Evolutionary conservation across 2,329 filamentous ascomycete species (phyloP).

Genomic region (Talaromyces atroroseus): DNA sequence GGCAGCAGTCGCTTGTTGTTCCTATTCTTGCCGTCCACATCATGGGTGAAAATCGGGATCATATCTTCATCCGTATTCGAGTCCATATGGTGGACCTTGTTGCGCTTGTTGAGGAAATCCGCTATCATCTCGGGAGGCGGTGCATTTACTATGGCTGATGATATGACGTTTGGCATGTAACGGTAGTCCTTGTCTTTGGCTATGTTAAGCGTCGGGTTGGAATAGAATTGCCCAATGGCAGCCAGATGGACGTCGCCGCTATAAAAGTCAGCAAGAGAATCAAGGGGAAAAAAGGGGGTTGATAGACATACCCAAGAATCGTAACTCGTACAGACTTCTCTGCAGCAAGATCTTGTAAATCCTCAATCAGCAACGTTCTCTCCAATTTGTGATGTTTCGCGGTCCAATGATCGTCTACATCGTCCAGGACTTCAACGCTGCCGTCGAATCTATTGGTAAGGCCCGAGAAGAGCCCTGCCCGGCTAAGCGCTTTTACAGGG

Average conservation of each 20-base stretch:
- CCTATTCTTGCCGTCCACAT: constrained; percentile 79
- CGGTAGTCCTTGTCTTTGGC: constrained; percentile 87
- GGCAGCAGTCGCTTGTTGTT: constrained; percentile 89
- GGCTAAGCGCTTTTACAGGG: constrained; percentile 81
- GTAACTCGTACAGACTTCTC: constrained; percentile 90
- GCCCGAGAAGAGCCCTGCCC: constrained; percentile 70
- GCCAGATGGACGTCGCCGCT: constrained; percentile 91
- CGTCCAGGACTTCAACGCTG: constrained; percentile 84
- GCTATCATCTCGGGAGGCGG: constrained; percentile 83
- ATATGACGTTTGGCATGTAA: constrained; percentile 95
- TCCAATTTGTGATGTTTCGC: constrained; percentile 91
- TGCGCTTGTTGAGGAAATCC: constrained; percentile 87
- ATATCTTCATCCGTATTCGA: constrained; percentile 84
- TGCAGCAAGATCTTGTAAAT: constrained; percentile 86
- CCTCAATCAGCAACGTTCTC: constrained; percentile 77
- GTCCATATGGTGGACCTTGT: constrained; percentile 65
- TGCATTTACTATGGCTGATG: constrained; percentile 88
- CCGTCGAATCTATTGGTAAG: constrained; percentile 87
- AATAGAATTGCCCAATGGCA: constrained; percentile 91
- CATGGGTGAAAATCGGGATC: constrained; percentile 86
- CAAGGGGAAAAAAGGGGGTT: neutral
- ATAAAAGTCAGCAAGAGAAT: constrained; percentile 6
- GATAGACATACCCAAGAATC: constrained; percentile 60
- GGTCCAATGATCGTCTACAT: constrained; percentile 95
- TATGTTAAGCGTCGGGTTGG: constrained; percentile 74